Base-by-base conservation (phyloP, 805 yeast genomes). In the Zygosaccharomyces rouxii region DNA sequence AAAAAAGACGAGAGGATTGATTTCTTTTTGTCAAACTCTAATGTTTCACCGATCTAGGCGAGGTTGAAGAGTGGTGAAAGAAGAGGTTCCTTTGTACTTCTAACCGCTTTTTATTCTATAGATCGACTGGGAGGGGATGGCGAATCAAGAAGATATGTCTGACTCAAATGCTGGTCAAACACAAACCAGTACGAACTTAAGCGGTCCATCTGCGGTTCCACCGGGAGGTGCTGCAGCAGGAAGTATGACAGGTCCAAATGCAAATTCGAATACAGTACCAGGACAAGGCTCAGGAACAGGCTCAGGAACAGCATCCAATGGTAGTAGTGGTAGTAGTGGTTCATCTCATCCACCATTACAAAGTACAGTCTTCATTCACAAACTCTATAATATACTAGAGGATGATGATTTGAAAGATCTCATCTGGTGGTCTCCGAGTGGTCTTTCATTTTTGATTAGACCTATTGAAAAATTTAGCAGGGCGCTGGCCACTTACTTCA, bases 351-450 rank as follows among this genome's bases (percentile, higher is more conserved):
- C 50, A 16, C 52, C 55, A 42, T 71, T 71, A 38, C 72, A 71
- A 49, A 79, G 79, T 55, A 73, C 82, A 1, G 80, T 81, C 4
- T 92, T 92, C 70, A 86, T 90, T 51, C 96, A 90, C 68, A 92
- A 92, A 64, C 77, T 92, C 22, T 90, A 87, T 72, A 81, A 84
- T 54, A 92, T 92, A 95, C 76, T 92, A 42, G 95, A 90, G 58
- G 97, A 92, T 62, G 71, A 72, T 2, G 68, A 77, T 25, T 71
- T 92, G 29, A 71, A 78, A 48, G 94, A 85, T 61, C 74, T 92
- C 33, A 92, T 92, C 21, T 83, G 92, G 82, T 92, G 98, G 97
- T 69, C 88, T 1, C 73, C 79, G 9, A 60, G 80, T 9, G 78
- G 79, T 51, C 86, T 83, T 42, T 79, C 90, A 4, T 94, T 94